Evolutionary conservation across 257 asterid genomes (phyloP), one percentile per base, ranked within the genome.

Genomic region (Ilex asprella): DNA sequence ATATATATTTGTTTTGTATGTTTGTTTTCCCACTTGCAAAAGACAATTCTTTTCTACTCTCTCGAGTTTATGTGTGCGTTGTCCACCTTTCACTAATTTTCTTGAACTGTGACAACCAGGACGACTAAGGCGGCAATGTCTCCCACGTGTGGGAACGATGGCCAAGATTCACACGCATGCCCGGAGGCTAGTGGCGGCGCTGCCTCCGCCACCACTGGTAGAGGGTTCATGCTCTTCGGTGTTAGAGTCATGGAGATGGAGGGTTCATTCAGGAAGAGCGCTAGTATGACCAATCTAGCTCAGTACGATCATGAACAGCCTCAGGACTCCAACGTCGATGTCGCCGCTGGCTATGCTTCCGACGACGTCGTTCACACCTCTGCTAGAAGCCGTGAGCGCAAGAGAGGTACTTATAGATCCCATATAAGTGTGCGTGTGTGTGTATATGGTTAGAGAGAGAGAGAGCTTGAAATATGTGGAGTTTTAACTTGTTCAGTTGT

Each of bases 331-430:
- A 67, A 56, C 58, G 69, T 58, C 71, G 76, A 75, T 52, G 90
- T 82, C 62, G 86, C 80, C 58, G 69, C 91, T 47, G 99, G 95
- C 10, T 93, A 93, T 60, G 95, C 80, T 21, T 93, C 99, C 12
- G 99, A 93, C 75, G 96, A 89, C 70, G 85, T 89, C 68, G 99
- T 93, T 65, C 97, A 93, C 59, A 87, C 89, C 61, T 91, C 95
- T 31, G 98, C 78, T n/a, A 74, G 93, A 49, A 76, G 75, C 66
- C 91, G 95, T 10, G 91, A 84, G 64, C 83, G 97, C 12, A 87
- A 85, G 67, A 74, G 99, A 87, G 97, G 98, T 89, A 73, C 2
- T 1, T 10, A 10, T 63, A 16, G 6, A 30, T 61, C 27, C 27
- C 27, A 21, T 21, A 21, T 21, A 21, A 21, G 41, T 46, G 10